Base-by-base conservation (phyloP, 2,329 filamentous ascomycete species). In the Botrytis squamosa region DNA sequence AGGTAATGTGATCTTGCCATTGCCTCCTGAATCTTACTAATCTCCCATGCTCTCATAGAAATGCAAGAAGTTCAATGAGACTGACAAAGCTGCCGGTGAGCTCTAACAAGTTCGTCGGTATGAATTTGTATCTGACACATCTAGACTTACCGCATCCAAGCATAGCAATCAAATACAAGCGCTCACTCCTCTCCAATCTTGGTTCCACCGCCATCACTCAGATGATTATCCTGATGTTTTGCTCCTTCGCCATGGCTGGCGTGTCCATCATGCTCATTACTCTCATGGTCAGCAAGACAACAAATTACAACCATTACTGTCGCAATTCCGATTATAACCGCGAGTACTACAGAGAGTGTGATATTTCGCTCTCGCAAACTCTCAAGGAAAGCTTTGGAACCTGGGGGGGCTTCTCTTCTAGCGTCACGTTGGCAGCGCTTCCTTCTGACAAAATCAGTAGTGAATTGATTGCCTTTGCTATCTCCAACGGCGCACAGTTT, bases 101-200 rank as follows among this genome's bases (percentile, higher is more conserved):
- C n/a, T 6, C 49, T n/a, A n/a, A n/a, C 1, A n/a, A 55, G 7
- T 2, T 7, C 3, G 25, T 55, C 49, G 16, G 0, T 3, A 14
- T n/a, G 5, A 3, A 1, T 20, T 2, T 14, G 38, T 16, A 20
- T 10, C 25, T n/a, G 29, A 44, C 12, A 5, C 20, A 18, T 44
- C 10, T 22, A 73, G 67, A 77, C 52, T 72, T 78, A 42, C 75
- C 72, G n/a, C 77, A 77, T 71, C 74, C 77, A n/a, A 77, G 66
- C 49, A 76, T 77, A 29, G 74, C 77, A 16, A 78, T 78, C 71
- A 78, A 78, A 42, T 77, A 76, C 69, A 78, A 77, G 59, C 60
- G 71, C 14, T 78, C 77, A 1, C 69, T 78, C 1, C 73, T 78
- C 3, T 78, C 77, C 3, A 77, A 76, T 33, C 73, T 77, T 6